Evolutionary conservation across 1,284 basidiomycete species (phyloP).

Genomic region (Ganoderma sp.): DNA sequence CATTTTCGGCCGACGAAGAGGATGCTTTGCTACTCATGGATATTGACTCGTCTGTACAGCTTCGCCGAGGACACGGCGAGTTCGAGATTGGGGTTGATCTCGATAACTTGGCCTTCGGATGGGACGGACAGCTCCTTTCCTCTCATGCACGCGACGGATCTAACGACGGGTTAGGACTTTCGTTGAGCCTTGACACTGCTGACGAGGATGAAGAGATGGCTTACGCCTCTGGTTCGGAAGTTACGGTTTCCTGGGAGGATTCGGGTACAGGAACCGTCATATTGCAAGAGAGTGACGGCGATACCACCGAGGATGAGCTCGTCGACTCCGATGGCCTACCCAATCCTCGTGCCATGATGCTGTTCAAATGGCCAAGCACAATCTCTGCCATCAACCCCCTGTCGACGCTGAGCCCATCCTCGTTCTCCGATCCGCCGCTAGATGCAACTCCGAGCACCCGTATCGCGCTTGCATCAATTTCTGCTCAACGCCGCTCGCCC

Average conservation of each 20-base stretch:
- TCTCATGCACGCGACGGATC: constrained; percentile 20
- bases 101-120: constrained; percentile 37
- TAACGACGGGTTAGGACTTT: constrained; percentile 30
- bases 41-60: constrained; percentile 38
- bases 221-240: constrained; percentile 28
- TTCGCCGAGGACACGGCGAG: constrained; percentile 37
- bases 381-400: constrained; percentile 75
- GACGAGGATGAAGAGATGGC: constrained; percentile 41
- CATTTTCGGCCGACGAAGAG: constrained; percentile 40
- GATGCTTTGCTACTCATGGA: constrained; percentile 41
- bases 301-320: constrained; percentile 69
- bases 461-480: constrained; percentile 41
- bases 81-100: constrained; percentile 41
- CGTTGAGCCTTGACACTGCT: constrained; percentile 22
- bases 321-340: constrained; percentile 73
- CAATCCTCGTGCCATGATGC: constrained; percentile 72
- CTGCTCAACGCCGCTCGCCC: constrained; percentile 42
- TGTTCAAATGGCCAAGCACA: constrained; percentile 67
- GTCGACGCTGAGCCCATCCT: constrained; percentile 66
- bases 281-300: constrained; percentile 41
- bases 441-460: constrained; percentile 38
- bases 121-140: constrained; percentile 38
- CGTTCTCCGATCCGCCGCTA: constrained; percentile 28
- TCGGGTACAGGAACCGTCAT: constrained; percentile 43
- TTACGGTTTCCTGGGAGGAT: constrained; percentile 44